A percentile compares a stretch with the other conserved stretches of the same genome.
These are phyloP conservation scores for Ascobolus immersus DNA, from an alignment of 495 filamentous ascomycete genomes.

Conservation along the genomic window DNA sequence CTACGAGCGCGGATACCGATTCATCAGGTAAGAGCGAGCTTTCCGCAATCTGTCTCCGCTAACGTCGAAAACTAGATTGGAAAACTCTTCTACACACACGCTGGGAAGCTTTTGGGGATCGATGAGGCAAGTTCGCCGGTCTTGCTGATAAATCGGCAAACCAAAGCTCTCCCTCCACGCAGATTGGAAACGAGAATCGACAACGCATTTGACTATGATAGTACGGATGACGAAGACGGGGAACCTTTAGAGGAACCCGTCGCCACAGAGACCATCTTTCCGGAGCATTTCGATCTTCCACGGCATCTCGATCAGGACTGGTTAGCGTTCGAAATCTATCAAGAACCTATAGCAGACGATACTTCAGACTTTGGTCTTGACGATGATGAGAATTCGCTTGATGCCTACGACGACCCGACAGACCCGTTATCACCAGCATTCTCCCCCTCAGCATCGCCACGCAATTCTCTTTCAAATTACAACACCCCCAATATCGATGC, in stretches of 20 bases:
- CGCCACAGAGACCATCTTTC: slow-evolving; percentile 4
- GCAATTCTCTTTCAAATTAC: no score
- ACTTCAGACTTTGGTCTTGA: slow-evolving; percentile 27
- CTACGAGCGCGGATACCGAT: slow-evolving; percentile 67
- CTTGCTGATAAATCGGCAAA: slow-evolving; percentile 62
- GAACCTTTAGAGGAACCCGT: slow-evolving; percentile 12
- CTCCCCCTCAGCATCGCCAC: slow-evolving; percentile 7
- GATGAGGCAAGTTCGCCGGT: slow-evolving; percentile 63
- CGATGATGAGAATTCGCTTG: slow-evolving; percentile 17
- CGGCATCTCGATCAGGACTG: slow-evolving; percentile 72
- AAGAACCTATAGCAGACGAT: slow-evolving; percentile 34
- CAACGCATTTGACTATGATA: slow-evolving; percentile 12
- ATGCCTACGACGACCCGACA: slow-evolving; percentile 8
- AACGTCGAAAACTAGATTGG: slow-evolving; percentile 33
- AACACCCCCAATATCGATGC: neutral
- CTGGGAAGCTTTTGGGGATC: slow-evolving; percentile 81
- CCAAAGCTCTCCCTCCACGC: slow-evolving; percentile 45
- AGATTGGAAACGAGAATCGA: slow-evolving; percentile 25
- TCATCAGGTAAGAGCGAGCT: slow-evolving; percentile 18
- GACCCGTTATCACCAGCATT: slow-evolving; percentile 3
- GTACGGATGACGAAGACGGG: slow-evolving; percentile 15
- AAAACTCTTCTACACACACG: slow-evolving; percentile 95
- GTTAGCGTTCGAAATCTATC: slow-evolving; percentile 79
- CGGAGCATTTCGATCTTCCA: slow-evolving; percentile 30
- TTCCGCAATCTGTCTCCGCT: neutral